A percentile compares a stretch with the other conserved stretches of the same genome.
phyloP scores from a whole-genome alignment of 2,329 filamentous ascomycete genomes.

The Colletotrichum euphorbiae region DNA sequence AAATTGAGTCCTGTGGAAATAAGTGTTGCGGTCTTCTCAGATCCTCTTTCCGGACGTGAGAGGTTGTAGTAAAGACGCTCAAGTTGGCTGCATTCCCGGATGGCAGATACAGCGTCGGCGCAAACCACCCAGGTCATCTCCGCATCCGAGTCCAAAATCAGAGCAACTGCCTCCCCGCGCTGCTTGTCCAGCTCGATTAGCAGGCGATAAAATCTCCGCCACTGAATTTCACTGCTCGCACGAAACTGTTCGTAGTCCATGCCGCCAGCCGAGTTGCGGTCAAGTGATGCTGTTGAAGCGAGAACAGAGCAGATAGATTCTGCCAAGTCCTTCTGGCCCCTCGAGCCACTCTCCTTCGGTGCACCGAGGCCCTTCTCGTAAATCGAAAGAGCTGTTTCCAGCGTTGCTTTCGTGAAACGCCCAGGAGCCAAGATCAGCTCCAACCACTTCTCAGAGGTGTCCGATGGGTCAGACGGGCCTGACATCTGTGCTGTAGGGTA shows the following conservation, averaged over 20 bases:
- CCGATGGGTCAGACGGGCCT: conserved; percentile 72
- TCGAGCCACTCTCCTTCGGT: conserved; percentile 54
- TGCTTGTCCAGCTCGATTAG: conserved; percentile 88
- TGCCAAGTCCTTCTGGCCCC: conserved; percentile 69
- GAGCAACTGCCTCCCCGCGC: conserved; percentile 82
- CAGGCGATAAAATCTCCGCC: conserved; percentile 90
- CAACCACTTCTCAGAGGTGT: conserved; percentile 87
- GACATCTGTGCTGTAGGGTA: conserved; percentile 66
- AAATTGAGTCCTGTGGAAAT: conserved; percentile 78
- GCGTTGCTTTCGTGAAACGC: conserved; percentile 80
- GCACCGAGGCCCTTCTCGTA: conserved; percentile 75
- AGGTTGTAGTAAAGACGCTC: conserved; percentile 82
- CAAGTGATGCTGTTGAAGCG: conserved; percentile 74
- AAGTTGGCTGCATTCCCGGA: conserved; percentile 82
- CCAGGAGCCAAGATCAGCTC: conserved; percentile 85
- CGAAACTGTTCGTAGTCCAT: conserved; percentile 83
- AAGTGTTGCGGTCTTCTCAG: conserved; percentile 69
- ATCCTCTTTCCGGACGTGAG: conserved; percentile 61
- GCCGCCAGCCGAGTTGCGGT: conserved; percentile 69
- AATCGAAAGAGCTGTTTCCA: conserved; percentile 85
- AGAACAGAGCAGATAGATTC: conserved; percentile 82
- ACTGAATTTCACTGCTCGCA: conserved; percentile 81
- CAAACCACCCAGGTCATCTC: conserved; percentile 87
- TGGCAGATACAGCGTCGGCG: conserved; percentile 81
- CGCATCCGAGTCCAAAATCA: conserved; percentile 77